A percentile compares a stretch with the other conserved stretches of the same genome.
phyloP scores from a whole-genome alignment of 768 basidiomycete species.

The Termitomyces heimii region DNA sequence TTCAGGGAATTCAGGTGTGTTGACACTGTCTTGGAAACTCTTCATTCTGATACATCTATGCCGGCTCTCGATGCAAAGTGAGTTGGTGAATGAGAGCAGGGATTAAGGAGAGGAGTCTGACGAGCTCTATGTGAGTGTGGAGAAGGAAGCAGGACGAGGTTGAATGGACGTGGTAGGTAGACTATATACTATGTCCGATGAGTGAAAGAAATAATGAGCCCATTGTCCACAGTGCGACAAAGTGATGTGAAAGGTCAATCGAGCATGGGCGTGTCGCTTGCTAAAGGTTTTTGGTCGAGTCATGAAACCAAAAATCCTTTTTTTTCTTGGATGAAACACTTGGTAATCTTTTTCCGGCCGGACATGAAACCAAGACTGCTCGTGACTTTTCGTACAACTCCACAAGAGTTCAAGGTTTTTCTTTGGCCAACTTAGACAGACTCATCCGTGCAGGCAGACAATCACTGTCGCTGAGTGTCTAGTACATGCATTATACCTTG shows the following conservation, averaged over 20 bases:
- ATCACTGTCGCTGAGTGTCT: neutral
- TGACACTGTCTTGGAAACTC: neutral
- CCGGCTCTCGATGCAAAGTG: too few species aligned
- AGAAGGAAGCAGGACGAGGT: too few species aligned
- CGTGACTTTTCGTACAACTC: neutral
- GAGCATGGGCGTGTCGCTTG: too few species aligned
- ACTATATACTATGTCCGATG: too few species aligned
- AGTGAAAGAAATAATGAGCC: too few species aligned
- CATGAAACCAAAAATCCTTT: neutral
- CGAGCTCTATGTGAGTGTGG: too few species aligned
- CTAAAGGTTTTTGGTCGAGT: too few species aligned
- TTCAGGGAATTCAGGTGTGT: slow-evolving; percentile 1
- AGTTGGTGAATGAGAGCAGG: too few species aligned
- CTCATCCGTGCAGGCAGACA: neutral
- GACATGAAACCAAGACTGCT: neutral
- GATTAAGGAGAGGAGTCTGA: too few species aligned
- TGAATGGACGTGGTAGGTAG: too few species aligned
- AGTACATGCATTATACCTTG: neutral
- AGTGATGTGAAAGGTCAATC: too few species aligned
- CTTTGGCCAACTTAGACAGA: neutral
- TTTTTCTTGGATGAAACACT: neutral
- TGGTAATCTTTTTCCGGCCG: neutral
- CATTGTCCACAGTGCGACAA: too few species aligned
- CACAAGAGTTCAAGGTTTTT: neutral
- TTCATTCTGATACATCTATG: neutral